Base-by-base conservation (phyloP, 805 yeast genomes). In the Candida sonorensis region DNA sequence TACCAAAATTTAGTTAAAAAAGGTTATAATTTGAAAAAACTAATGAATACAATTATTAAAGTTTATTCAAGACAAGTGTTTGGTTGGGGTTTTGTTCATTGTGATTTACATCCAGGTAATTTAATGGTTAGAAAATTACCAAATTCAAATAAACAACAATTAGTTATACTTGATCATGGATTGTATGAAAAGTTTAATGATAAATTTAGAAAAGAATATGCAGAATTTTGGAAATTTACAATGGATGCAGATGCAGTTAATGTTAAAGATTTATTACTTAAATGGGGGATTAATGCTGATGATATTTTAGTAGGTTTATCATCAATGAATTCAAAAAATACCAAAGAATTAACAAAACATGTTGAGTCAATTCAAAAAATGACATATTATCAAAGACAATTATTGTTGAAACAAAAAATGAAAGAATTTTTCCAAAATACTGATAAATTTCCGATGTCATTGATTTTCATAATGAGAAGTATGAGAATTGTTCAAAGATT, bases 91-190 rank as follows among this genome's bases (percentile, higher is more conserved):
- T 61, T 72, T 20, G 75, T 80, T 12, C 87, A 80, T 50, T 72
- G 83, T 33, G 88, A 80, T 48, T 84, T 90, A 10, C 94, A 82
- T 46, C 92, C 92, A 2, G 94, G 94, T 5, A 83, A 82, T 50
- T 55, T 83, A 42, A 50, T 83, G 34, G 73, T 77, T 4, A 58
- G 87, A 23, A 45, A 51, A 18, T 51, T 51, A 14, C 34, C 58
- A 10, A 40, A 42, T 5, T 10, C 24, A 10, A 36, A 33, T 7
- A 50, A 52, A 23, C 81, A 72, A 45, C 75, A 81, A 46, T 57
- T 81, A 23, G 86, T 83, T 18, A 60, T 82, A 30, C 55, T 82
- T 27, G 94, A 82, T 50, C 90, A 81, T 50, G 94, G 94, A 0
- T 59, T 83, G 17, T 82, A 80, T 45, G 72, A 81, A 14, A 55